Conservation (phyloP, 345 rosid species). For the Citrus trifoliata region DNA sequence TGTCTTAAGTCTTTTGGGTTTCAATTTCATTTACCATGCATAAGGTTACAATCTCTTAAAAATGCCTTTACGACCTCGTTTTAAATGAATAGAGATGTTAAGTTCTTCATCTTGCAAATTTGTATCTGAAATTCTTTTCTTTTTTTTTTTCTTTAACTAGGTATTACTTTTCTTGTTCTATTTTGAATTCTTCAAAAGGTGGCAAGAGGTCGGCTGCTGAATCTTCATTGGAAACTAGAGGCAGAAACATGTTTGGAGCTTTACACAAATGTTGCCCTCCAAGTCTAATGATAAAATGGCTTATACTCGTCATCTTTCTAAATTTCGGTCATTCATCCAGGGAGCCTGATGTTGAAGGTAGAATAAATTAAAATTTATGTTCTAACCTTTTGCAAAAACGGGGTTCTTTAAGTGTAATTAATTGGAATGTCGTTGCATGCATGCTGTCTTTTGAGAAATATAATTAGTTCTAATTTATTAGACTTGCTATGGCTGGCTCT, state of each 20-base stretch:
- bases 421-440: neutral
- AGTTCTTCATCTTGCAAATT: neutral
- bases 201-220: constrained; percentile 17
- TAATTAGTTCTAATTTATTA: neutral
- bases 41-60: neutral
- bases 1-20: neutral
- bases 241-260: constrained; percentile 15
- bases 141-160: neutral
- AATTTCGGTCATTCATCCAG: constrained; percentile 39
- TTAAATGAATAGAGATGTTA: constrained; percentile 6
- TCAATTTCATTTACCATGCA: neutral
- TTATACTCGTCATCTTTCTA: constrained; percentile 36
- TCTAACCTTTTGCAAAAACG: neutral
- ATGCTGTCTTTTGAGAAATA: neutral
- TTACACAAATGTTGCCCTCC: constrained; percentile 25
- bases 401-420: neutral
- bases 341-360: constrained; percentile 76
- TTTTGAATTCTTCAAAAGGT: constrained; percentile 21
- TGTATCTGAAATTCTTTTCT: neutral
- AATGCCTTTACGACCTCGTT: neutral
- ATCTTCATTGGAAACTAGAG: constrained; percentile 14
- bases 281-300: constrained; percentile 30
- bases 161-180: constrained; percentile 9
- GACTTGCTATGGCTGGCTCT: neutral
- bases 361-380: neutral